These are phyloP conservation scores for Houttuynia cordata DNA, from an alignment of 164 flowering plant genomes.

Conservation along the genomic window DNA sequence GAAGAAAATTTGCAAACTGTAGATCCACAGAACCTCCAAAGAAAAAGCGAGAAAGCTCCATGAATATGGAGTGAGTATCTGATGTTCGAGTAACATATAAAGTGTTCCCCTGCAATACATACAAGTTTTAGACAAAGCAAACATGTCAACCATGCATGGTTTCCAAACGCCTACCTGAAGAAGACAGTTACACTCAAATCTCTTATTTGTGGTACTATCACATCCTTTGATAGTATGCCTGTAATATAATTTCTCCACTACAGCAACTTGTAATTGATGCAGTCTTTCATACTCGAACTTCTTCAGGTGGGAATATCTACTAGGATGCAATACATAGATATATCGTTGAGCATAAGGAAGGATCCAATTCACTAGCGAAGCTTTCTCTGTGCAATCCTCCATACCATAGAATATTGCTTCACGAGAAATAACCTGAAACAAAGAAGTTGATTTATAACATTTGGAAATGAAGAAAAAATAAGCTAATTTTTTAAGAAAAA, in stretches of 20 bases:
- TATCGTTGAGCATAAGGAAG: constrained; percentile 96
- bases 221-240: constrained; percentile 44
- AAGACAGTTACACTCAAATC: constrained; percentile 51
- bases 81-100: constrained; percentile 49
- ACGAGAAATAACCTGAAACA: constrained; percentile 58
- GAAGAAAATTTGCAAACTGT: constrained; percentile 90
- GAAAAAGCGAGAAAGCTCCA: constrained; percentile 75
- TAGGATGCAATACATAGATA: constrained; percentile 38
- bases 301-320: constrained; percentile 44
- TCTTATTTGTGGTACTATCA: constrained; percentile 37
- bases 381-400: constrained; percentile 30
- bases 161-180: constrained; percentile 41
- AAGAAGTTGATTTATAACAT: not conserved
- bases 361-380: constrained; percentile 61
- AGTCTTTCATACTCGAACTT: constrained; percentile 32
- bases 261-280: constrained; percentile 35
- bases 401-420: constrained; percentile 60
- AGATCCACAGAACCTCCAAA: constrained; percentile 48
- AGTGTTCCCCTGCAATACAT: constrained; percentile 39
- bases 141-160: not conserved
- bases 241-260: constrained; percentile 60
- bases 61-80: constrained; percentile 58
- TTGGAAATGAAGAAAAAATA: not conserved
- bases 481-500: not conserved
- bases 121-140: not conserved